These are phyloP conservation scores for Mycosphaerella arachidis DNA, from an alignment of 2,329 filamentous ascomycete genomes.

Conservation along the genomic window DNA sequence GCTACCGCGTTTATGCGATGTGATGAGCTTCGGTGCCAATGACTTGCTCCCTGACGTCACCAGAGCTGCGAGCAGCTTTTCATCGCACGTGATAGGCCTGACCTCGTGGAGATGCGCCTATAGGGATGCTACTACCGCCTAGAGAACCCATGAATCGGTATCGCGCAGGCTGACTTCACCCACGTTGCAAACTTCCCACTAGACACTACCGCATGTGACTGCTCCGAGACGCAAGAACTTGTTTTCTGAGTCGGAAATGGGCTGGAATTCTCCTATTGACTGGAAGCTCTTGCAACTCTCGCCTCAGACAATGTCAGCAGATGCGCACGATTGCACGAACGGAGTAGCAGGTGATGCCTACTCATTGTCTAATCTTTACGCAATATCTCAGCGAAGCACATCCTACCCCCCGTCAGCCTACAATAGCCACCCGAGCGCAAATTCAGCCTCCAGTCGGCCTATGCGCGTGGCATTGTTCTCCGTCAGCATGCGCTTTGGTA, in stretches of 20 bases:
- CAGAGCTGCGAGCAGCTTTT: neutral
- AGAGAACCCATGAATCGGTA: neutral
- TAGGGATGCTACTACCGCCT: neutral
- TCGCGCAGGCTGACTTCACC: constrained; percentile 11
- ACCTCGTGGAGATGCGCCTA: neutral
- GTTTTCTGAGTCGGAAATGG: neutral
- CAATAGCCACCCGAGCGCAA: constrained; percentile 8
- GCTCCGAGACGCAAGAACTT: neutral
- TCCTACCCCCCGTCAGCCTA: neutral
- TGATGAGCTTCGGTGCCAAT: constrained; percentile 7
- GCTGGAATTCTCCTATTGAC: neutral
- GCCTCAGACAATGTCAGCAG: neutral
- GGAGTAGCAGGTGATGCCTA: neutral
- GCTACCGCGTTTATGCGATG: constrained; percentile 4
- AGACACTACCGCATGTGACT: constrained; percentile 5
- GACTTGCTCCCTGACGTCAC: neutral
- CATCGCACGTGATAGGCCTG: neutral
- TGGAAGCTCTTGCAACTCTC: neutral
- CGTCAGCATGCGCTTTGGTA: no score
- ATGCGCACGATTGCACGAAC: constrained; percentile 6
- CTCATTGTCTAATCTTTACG: neutral
- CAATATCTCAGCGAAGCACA: neutral
- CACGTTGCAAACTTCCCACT: neutral
- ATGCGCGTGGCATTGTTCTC: constrained; percentile 6
- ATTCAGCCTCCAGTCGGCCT: constrained; percentile 16